Evolutionary conservation across 805 yeast species (phyloP).

Genomic region (Saturnispora quitensis): DNA sequence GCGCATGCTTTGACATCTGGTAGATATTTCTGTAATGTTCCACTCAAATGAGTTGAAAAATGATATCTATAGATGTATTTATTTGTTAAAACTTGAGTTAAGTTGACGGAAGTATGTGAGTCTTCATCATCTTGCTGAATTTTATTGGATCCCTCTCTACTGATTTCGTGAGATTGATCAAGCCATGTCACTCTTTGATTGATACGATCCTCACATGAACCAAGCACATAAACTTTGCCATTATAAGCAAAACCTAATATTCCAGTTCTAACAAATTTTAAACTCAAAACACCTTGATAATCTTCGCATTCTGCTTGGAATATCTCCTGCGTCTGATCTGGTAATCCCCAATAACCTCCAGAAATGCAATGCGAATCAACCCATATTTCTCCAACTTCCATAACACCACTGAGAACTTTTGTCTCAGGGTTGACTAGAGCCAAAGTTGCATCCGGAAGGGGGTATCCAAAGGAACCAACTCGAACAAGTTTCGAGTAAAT

Average conservation of each 20-base stretch:
- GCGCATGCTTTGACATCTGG: constrained; percentile 82
- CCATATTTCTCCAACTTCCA: constrained; percentile 95
- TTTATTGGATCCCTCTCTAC: constrained; percentile 6
- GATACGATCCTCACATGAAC: constrained; percentile 85
- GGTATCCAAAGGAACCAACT: constrained; percentile 89
- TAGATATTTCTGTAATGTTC: constrained; percentile 73
- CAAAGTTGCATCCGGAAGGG: constrained; percentile 86
- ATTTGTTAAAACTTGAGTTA: constrained; percentile 6
- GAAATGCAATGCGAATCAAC: constrained; percentile 88
- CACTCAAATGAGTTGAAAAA: constrained; percentile 80
- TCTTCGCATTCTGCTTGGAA: constrained; percentile 78
- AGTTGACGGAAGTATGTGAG: constrained; percentile 1
- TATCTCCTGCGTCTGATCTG: constrained; percentile 57
- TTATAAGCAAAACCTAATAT: constrained; percentile 78
- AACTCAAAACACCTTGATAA: constrained; percentile 57
- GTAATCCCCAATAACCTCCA: constrained; percentile 79
- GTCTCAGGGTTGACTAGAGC: constrained; percentile 96
- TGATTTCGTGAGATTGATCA: constrained; percentile 34
- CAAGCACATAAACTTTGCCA: constrained; percentile 82
- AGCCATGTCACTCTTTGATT: constrained; percentile 66
- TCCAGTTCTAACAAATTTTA: constrained; percentile 85
- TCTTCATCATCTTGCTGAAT: not conserved
- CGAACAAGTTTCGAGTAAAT: constrained; percentile 34
- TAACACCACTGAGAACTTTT: constrained; percentile 56
- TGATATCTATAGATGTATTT: constrained; percentile 43